These are phyloP conservation scores for Paratinospora sagittata DNA, from an alignment of 164 flowering plant genomes.

Conservation along the genomic window DNA sequence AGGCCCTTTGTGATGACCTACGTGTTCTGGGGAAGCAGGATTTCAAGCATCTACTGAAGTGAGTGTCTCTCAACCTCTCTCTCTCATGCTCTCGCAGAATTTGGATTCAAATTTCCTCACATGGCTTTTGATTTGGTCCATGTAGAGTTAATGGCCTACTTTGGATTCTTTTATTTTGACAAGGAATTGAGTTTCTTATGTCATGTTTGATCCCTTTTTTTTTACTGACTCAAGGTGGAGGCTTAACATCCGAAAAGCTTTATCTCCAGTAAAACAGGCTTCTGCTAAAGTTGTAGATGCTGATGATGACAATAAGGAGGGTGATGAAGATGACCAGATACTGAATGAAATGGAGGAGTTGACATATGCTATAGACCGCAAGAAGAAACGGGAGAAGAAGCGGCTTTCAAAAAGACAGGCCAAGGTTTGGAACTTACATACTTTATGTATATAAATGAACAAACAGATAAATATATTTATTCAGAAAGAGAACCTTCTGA, in stretches of 20 bases:
- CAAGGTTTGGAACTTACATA: slow-evolving; percentile 40
- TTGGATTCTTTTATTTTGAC: background rate
- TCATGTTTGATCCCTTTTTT: background rate
- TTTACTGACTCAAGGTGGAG: slow-evolving; percentile 61
- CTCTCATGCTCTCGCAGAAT: background rate
- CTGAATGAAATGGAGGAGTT: slow-evolving; percentile 93
- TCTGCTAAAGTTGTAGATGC: slow-evolving; percentile 24
- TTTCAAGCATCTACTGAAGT: slow-evolving; percentile 89
- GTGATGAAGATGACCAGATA: slow-evolving; percentile 67
- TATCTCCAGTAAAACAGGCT: slow-evolving; percentile 42
- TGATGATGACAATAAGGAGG: slow-evolving; percentile 28
- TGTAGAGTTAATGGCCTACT: background rate
- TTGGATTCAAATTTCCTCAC: too few relatives aligned
- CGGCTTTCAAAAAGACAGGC: slow-evolving; percentile 62
- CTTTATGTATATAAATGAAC: background rate
- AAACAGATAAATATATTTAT: background rate
- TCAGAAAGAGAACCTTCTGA: background rate
- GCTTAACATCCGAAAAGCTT: slow-evolving; percentile 65
- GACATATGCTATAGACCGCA: slow-evolving; percentile 67
- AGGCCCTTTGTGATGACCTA: slow-evolving; percentile 76
- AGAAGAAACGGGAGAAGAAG: slow-evolving; percentile 74
- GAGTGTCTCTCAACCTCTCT: slow-evolving; percentile 23
- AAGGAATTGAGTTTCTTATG: background rate
- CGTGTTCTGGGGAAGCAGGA: slow-evolving; percentile 88
- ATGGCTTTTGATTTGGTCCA: too few relatives aligned